These are phyloP conservation scores for Clathrospora elynae DNA, from an alignment of 2,329 filamentous ascomycete genomes.

Conservation along the genomic window DNA sequence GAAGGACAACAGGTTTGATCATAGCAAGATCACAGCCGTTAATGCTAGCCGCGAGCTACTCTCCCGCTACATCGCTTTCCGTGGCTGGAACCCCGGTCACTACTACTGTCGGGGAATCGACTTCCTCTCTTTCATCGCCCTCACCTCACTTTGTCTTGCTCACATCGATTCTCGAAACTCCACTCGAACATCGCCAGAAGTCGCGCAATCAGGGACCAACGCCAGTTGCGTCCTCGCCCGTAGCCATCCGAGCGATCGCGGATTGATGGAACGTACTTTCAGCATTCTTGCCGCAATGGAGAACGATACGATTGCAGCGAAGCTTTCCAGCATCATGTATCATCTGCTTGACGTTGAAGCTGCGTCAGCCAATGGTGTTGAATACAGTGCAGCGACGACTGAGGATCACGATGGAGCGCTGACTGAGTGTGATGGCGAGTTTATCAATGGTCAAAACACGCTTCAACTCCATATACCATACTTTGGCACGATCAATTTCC, in stretches of 20 bases:
- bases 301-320: slow-evolving; percentile 15
- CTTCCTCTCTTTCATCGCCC: slow-evolving; percentile 29
- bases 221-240: slow-evolving; percentile 11
- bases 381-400: slow-evolving; percentile 21
- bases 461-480: slow-evolving; percentile 23
- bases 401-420: slow-evolving; percentile 16
- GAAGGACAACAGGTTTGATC: slow-evolving; percentile 3
- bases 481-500: slow-evolving; percentile 34
- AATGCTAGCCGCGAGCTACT: slow-evolving; percentile 25
- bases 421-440: slow-evolving; percentile 33
- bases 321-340: slow-evolving; percentile 12
- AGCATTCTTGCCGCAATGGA: slow-evolving; percentile 14
- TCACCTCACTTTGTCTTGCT: slow-evolving; percentile 18
- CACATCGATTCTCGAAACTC: slow-evolving; percentile 14
- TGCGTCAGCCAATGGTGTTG: slow-evolving; percentile 10
- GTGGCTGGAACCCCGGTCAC: slow-evolving; percentile 8
- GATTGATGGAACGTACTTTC: slow-evolving; percentile 20
- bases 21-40: slow-evolving; percentile 23
- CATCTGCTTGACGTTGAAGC: slow-evolving; percentile 22
- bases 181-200: neutral
- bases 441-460: slow-evolving; percentile 10
- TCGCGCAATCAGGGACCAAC: neutral
- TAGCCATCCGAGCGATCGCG: slow-evolving; percentile 18
- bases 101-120: slow-evolving; percentile 25
- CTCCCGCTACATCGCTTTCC: slow-evolving; percentile 18